A percentile compares a stretch with the other conserved stretches of the same genome.
phyloP scores from a whole-genome alignment of 352 stramenopile genomes.

The Globisporangium viniferum region DNA sequence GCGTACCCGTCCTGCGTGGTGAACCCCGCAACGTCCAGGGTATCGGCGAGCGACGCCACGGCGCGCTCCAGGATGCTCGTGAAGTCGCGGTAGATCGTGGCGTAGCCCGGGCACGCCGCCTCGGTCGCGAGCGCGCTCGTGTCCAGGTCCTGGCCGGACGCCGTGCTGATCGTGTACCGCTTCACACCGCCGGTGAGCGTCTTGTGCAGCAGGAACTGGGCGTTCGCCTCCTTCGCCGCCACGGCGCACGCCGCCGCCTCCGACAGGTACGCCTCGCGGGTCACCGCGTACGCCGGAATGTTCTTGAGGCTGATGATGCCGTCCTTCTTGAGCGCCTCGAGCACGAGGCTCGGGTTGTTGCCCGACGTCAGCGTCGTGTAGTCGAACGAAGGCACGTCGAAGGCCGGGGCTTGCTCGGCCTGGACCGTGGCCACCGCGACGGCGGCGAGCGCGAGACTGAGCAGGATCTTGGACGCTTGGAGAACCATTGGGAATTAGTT shows the following conservation, averaged over 20 bases:
- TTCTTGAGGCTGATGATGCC: conserved; percentile 70
- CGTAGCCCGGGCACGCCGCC: conserved; percentile 37
- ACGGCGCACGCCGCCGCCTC: conserved; percentile 51
- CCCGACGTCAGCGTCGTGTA: conserved; percentile 33
- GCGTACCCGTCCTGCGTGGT: conserved; percentile 37
- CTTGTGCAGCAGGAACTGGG: conserved; percentile 53
- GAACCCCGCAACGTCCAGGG: conserved; percentile 44
- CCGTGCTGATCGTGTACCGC: conserved; percentile 69
- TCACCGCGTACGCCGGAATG: conserved; percentile 43
- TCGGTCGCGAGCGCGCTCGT: conserved; percentile 22
- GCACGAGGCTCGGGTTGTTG: conserved; percentile 34
- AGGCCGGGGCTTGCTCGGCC: conserved; percentile 22
- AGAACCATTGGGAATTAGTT: not conserved
- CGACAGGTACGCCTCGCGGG: conserved; percentile 45
- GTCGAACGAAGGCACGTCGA: conserved; percentile 54
- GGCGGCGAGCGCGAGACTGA: conserved; percentile 10
- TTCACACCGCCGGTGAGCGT: conserved; percentile 57
- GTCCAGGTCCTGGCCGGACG: conserved; percentile 37
- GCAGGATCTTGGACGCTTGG: conserved; percentile 13
- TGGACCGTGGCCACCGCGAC: not conserved
- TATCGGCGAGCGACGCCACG: conserved; percentile 38
- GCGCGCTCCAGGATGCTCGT: conserved; percentile 42
- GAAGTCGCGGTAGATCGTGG: conserved; percentile 35
- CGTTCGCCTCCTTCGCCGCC: conserved; percentile 16
- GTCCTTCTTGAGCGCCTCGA: conserved; percentile 54